A percentile compares a stretch with the other conserved stretches of the same genome.
phyloP scores from a whole-genome alignment of 495 filamentous ascomycete genomes.

The Neurospora intermedia region DNA sequence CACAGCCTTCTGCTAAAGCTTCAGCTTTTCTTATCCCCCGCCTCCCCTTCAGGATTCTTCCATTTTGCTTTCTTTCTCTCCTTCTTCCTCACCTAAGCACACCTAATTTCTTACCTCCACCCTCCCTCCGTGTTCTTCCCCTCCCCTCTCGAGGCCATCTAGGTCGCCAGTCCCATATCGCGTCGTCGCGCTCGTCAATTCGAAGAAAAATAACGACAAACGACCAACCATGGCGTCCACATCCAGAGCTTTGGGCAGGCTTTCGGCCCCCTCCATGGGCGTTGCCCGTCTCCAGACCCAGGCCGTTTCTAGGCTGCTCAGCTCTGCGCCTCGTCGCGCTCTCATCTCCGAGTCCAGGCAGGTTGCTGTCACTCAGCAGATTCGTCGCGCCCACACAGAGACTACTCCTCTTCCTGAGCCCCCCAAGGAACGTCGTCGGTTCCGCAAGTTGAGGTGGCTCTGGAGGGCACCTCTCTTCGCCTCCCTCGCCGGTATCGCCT shows the following conservation, averaged over 20 bases:
- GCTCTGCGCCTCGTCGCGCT: constrained; percentile 14
- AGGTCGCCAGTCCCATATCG: not conserved
- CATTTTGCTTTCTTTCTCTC: not conserved
- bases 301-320: constrained; percentile 18
- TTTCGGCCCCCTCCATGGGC: constrained; percentile 15
- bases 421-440: constrained; percentile 29
- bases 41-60: constrained; percentile 1
- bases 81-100: not conserved
- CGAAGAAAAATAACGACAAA: not conserved
- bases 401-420: constrained; percentile 14
- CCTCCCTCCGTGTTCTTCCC: not conserved
- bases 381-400: constrained; percentile 32
- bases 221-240: constrained; percentile 21
- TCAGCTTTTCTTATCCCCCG: constrained; percentile 1
- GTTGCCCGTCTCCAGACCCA: constrained; percentile 13
- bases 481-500: constrained; percentile 53
- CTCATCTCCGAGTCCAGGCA: constrained; percentile 12
- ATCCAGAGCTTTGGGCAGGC: constrained; percentile 23
- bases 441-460: constrained; percentile 36
- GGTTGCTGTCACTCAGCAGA: constrained; percentile 21
- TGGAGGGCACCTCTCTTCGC: constrained; percentile 72
- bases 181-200: constrained; percentile 16
- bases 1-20: not conserved
- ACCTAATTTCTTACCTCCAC: not conserved
- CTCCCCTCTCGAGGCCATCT: not conserved